These are phyloP conservation scores for Fusarium solani-melongenae DNA, from an alignment of 2,329 filamentous ascomycete genomes.

Conservation along the genomic window DNA sequence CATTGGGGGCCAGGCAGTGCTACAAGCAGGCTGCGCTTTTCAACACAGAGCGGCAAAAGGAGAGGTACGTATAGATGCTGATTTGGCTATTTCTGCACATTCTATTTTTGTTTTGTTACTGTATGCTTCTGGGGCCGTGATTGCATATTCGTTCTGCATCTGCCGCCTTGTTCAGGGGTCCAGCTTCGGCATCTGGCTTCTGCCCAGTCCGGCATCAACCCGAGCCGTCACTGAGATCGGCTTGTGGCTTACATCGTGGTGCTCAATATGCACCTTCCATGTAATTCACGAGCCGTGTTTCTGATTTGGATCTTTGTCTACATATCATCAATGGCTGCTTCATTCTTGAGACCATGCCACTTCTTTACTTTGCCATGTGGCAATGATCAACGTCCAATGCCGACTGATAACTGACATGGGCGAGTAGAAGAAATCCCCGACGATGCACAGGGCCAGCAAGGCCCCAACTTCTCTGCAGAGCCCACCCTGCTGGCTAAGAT, in stretches of 20 bases:
- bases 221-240: neutral
- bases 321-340: neutral
- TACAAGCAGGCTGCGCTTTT: conserved; percentile 41
- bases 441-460: conserved; percentile 8
- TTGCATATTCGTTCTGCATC: neutral
- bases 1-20: conserved; percentile 33
- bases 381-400: neutral
- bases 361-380: neutral
- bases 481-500: conserved; percentile 67
- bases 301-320: neutral
- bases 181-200: neutral
- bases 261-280: neutral
- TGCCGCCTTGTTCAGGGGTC: neutral
- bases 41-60: conserved; percentile 41
- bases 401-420: conserved; percentile 14
- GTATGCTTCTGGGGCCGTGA: neutral
- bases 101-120: neutral
- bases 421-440: conserved; percentile 17
- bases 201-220: neutral
- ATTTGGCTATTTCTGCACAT: neutral
- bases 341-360: neutral
- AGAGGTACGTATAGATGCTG: conserved; percentile 39
- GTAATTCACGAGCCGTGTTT: neutral
- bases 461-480: conserved; percentile 37
- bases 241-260: neutral